A percentile compares a stretch with the other conserved stretches of the same genome.
phyloP scores from a whole-genome alignment of 2,329 filamentous ascomycete genomes.

The Fusarium nygamai region DNA sequence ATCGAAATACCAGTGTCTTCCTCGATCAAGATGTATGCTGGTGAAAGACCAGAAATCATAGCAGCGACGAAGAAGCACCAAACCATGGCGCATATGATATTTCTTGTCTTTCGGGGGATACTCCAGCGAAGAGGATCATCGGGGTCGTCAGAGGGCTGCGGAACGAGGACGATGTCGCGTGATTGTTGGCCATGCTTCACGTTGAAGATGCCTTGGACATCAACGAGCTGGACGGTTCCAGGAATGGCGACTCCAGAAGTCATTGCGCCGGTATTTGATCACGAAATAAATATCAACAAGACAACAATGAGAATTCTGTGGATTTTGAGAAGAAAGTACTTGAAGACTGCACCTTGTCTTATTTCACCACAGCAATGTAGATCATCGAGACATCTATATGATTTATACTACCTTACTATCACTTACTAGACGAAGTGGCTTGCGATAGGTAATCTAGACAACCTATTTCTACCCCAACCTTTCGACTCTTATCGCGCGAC shows the following conservation, averaged over 20 bases:
- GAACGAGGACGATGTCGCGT: conserved; percentile 34
- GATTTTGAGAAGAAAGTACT: not conserved
- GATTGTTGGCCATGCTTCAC: conserved; percentile 30
- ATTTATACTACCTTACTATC: not conserved
- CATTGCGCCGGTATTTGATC: not conserved
- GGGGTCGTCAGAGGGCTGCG: conserved; percentile 38
- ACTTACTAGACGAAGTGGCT: not conserved
- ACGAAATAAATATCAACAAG: not conserved
- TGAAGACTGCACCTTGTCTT: not conserved
- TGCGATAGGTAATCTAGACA: not conserved
- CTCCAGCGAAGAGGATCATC: conserved; percentile 40
- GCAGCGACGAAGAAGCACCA: conserved; percentile 42
- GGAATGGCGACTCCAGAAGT: conserved; percentile 13
- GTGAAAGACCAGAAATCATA: conserved; percentile 39
- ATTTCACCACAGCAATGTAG: not conserved
- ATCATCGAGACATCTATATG: not conserved
- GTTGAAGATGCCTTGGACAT: conserved; percentile 26
- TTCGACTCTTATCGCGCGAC: not conserved
- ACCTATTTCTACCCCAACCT: conserved; percentile 2
- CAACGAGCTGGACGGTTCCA: conserved; percentile 37
- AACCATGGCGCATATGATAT: conserved; percentile 36
- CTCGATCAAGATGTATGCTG: conserved; percentile 39
- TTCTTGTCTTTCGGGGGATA: conserved; percentile 29
- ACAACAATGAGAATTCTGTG: not conserved
- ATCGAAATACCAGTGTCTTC: conserved; percentile 40